These are phyloP conservation scores for Thoreauomyces humboldtii DNA, from an alignment of 192 early-diverging fungal species.

Conservation along the genomic window DNA sequence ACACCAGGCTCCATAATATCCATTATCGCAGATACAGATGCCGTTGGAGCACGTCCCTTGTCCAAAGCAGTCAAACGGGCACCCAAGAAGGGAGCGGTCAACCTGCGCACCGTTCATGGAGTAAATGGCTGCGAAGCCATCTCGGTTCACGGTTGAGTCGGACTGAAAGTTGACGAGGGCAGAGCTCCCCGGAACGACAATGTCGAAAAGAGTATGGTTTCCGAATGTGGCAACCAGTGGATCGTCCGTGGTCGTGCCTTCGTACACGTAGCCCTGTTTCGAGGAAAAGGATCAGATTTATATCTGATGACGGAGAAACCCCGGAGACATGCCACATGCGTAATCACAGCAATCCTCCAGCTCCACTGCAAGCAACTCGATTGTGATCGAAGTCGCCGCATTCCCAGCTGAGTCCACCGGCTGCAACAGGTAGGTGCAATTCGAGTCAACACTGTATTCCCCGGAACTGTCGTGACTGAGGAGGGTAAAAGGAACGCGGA, in stretches of 20 bases:
- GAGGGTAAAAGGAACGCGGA: background rate
- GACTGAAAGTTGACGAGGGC: slow-evolving; percentile 17
- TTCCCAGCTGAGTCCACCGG: background rate
- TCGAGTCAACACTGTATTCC: slow-evolving; percentile 9
- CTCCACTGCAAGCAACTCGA: slow-evolving; percentile 20
- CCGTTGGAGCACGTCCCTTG: slow-evolving; percentile 17
- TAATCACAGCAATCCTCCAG: slow-evolving; percentile 24
- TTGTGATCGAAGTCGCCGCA: slow-evolving; percentile 3
- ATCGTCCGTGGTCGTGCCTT: background rate
- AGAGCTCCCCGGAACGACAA: background rate
- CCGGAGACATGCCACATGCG: too few relatives aligned
- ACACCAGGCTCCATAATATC: slow-evolving; percentile 18
- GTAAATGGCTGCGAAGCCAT: slow-evolving; percentile 23
- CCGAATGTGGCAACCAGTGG: background rate
- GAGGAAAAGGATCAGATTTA: too few relatives aligned
- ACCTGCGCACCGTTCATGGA: slow-evolving; percentile 1
- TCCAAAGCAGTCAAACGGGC: slow-evolving; percentile 28
- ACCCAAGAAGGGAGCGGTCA: background rate
- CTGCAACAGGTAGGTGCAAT: slow-evolving; percentile 17
- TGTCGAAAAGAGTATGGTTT: background rate
- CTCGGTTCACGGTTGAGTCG: slow-evolving; percentile 24
- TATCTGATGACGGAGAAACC: too few relatives aligned
- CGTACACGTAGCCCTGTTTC: too few relatives aligned
- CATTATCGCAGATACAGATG: slow-evolving; percentile 11
- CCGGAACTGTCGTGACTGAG: slow-evolving; percentile 10